Evolutionary conservation across 139 green algal genomes (phyloP).

Genomic region (Coccomyxa sp.): DNA sequence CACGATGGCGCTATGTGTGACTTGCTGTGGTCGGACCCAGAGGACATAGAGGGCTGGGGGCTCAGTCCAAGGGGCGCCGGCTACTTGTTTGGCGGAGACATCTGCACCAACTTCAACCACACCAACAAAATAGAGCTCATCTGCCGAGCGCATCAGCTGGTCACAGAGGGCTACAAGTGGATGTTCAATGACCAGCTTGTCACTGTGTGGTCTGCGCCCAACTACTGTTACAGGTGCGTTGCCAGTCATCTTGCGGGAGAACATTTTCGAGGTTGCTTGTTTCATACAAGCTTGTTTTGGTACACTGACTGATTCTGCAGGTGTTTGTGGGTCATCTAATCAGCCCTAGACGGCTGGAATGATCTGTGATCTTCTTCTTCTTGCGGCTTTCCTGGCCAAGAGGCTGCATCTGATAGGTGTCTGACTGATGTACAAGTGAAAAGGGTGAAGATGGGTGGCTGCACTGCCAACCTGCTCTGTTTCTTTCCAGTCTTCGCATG

Average conservation of each 20-base stretch:
- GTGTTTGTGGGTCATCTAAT: too few relatives aligned
- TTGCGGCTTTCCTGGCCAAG: too few relatives aligned
- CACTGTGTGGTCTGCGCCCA: conserved; percentile 97
- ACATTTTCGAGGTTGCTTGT: not conserved
- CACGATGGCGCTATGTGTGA: conserved; percentile 99
- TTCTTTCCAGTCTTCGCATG: too few relatives aligned
- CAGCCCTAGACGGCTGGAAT: too few relatives aligned
- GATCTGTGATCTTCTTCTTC: too few relatives aligned
- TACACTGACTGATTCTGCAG: too few relatives aligned
- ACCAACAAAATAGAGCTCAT: conserved; percentile 71
- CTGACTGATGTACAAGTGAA: too few relatives aligned
- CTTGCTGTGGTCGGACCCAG: conserved; percentile 94
- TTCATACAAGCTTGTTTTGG: not conserved
- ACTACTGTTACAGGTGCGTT: conserved; percentile 96
- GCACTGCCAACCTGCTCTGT: too few relatives aligned
- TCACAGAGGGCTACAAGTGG: conserved; percentile 99
- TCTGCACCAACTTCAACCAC: conserved; percentile 81
- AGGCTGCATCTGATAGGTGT: too few relatives aligned
- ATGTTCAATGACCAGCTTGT: conserved; percentile 97
- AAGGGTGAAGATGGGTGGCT: too few relatives aligned
- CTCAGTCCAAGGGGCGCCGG: conserved; percentile 76
- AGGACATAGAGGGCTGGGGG: conserved; percentile 97
- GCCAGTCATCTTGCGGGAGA: not conserved
- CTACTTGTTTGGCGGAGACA: conserved; percentile 96
- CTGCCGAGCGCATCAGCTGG: conserved; percentile 91